phyloP scores from a whole-genome alignment of 179 eudicot genomes.

The Sideroxylon spinosum region DNA sequence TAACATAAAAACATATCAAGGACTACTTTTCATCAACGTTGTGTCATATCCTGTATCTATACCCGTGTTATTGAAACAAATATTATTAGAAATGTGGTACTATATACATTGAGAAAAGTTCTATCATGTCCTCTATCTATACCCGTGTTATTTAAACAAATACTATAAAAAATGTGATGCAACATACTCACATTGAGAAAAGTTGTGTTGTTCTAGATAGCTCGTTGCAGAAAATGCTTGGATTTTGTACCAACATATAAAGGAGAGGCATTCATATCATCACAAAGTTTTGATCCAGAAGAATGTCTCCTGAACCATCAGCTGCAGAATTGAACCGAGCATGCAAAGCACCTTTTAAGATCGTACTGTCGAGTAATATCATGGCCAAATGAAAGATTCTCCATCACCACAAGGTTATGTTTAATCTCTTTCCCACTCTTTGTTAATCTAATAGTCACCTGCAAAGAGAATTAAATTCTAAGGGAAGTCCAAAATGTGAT shows the following conservation, averaged over 20 bases:
- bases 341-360: slow-evolving; percentile 87
- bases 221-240: slow-evolving; percentile 72
- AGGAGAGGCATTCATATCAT: slow-evolving; percentile 84
- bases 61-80: too few relatives aligned
- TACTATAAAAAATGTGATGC: too few relatives aligned
- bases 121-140: too few relatives aligned
- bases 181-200: slow-evolving; percentile 69
- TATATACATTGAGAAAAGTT: slow-evolving; percentile 55
- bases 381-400: slow-evolving; percentile 78
- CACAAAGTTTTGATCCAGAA: slow-evolving; percentile 89
- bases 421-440: slow-evolving; percentile 67
- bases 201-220: slow-evolving; percentile 86
- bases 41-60: too few relatives aligned
- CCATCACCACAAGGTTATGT: slow-evolving; percentile 88
- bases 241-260: slow-evolving; percentile 63
- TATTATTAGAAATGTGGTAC: too few relatives aligned
- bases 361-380: slow-evolving; percentile 66
- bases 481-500: neutral
- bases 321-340: slow-evolving; percentile 59
- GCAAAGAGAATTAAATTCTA: slow-evolving; percentile 18
- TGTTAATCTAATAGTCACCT: slow-evolving; percentile 62
- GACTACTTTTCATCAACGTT: too few relatives aligned
- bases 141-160: too few relatives aligned
- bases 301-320: slow-evolving; percentile 74
- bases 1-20: too few relatives aligned